Conservation (phyloP, 2,329 filamentous ascomycete species). For the Didymella pomorum region DNA sequence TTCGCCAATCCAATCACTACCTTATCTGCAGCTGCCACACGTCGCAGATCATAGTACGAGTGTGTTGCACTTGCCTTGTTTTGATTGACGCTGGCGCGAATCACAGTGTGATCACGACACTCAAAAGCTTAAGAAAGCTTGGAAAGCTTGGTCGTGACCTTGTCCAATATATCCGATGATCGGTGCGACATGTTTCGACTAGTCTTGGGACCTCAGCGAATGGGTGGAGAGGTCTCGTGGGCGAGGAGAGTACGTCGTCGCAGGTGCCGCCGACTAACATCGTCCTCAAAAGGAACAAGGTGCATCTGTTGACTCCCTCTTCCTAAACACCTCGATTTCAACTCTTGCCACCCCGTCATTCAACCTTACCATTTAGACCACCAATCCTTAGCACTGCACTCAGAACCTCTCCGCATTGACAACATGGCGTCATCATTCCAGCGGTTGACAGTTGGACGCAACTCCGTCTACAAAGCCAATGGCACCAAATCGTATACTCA, state of each 20-base stretch:
- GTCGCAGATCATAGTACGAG: slow-evolving; percentile 1
- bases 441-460: slow-evolving; percentile 29
- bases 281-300: not conserved
- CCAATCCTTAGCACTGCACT: not conserved
- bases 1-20: not conserved
- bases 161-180: slow-evolving; percentile 10
- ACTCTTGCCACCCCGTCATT: not conserved
- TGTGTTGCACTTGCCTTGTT: slow-evolving; percentile 5
- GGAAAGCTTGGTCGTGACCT: slow-evolving; percentile 21
- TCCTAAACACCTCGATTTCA: not conserved
- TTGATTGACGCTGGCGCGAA: not conserved
- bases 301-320: not conserved
- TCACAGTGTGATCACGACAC: not conserved
- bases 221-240: not conserved
- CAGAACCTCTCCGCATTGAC: not conserved
- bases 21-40: not conserved
- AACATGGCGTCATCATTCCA: slow-evolving; percentile 29
- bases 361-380: not conserved
- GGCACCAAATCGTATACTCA: slow-evolving; percentile 29
- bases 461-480: slow-evolving; percentile 29
- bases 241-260: slow-evolving; percentile 4
- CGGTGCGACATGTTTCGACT: slow-evolving; percentile 4
- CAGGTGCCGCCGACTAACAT: not conserved
- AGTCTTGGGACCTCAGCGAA: not conserved
- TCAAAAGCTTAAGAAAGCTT: slow-evolving; percentile 15